Evolutionary conservation across 148 eudicot genomes (phyloP), one percentile per base, ranked within the genome.

Genomic region (Chenopodium berlandieri): DNA sequence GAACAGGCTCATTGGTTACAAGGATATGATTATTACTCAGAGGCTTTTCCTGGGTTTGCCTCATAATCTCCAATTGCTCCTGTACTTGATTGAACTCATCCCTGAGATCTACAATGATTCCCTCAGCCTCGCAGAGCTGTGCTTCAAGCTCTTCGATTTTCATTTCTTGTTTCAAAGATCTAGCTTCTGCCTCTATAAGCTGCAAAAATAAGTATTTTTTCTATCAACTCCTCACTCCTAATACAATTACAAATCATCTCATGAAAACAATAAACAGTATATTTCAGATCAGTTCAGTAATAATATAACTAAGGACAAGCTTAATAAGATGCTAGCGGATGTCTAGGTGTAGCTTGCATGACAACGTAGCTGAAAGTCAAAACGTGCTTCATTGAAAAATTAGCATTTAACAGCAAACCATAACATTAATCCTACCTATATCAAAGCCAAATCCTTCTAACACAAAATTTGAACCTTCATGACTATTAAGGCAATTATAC

Each of bases 71-170:
- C 74, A 86, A 81, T 78, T 84, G 75, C 31, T 86, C 90, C 37
- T 84, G 86, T 9, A 79, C 86, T 71, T 80, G 77, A 71, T 71
- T 80, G 68, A 90, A 81, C 78, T 92, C 91, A 32, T 76, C 83
- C 81, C 93, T 89, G 75, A 92, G 93, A 86, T 92, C 93, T 73
- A 89, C 52, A 76, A 89, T 87, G 62, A 85, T 83, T 68, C 87
- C 93, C 84, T 92, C 95, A 54, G 95, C 89, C 84, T 90, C 95
- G 81, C 85, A 73, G 40, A 92, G 93, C 78, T 89, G 93, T 25
- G 88, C 89, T 82, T 92, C 93, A 71, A 92, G 88, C 88, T 89
- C 95, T 70, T 89, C 87, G 69, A 89, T 85, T 82, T 81, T 92
- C 79, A 56, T 84, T 78, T 87, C 83, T 82, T 89, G 89, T 83